Percentiles rank a stretch among this genome's conserved stretches.
Evolutionary conservation across 352 stramenopile genomes (phyloP).

Genomic region (Pythium rishiriense): DNA sequence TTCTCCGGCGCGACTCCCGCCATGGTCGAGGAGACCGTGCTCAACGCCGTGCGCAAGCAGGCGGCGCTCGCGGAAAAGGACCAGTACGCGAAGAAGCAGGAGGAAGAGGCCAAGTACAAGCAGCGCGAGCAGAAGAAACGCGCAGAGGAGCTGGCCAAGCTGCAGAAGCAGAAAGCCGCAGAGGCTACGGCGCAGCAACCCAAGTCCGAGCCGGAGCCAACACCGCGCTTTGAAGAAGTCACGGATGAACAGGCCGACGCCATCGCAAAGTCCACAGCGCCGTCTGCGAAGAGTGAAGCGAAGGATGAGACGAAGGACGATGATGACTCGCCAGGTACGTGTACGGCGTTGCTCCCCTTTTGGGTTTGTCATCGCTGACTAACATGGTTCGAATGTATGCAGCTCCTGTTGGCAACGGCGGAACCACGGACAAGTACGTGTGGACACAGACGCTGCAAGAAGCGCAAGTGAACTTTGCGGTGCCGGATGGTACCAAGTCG

Average conservation of each 20-base stretch:
- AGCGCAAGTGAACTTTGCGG: slow-evolving; percentile 89
- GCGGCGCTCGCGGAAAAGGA: slow-evolving; percentile 82
- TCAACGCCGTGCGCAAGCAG: slow-evolving; percentile 93
- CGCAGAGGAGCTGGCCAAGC: slow-evolving; percentile 42
- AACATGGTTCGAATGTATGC: background rate
- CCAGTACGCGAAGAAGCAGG: slow-evolving; percentile 68
- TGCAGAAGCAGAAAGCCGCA: slow-evolving; percentile 60
- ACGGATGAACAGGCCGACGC: slow-evolving; percentile 50
- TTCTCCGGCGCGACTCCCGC: slow-evolving; percentile 90
- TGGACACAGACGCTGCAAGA: slow-evolving; percentile 99
- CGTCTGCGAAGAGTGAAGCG: slow-evolving; percentile 9
- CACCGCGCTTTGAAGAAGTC: slow-evolving; percentile 81
- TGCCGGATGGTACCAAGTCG: slow-evolving; percentile 93
- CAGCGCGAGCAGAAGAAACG: slow-evolving; percentile 54
- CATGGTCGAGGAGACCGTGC: slow-evolving; percentile 81
- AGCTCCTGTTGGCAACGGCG: slow-evolving; percentile 92
- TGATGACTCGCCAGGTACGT: slow-evolving; percentile 47
- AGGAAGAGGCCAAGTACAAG: slow-evolving; percentile 77
- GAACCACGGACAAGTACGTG: slow-evolving; percentile 92
- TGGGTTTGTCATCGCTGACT: background rate
- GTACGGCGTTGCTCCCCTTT: background rate
- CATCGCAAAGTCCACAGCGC: slow-evolving; percentile 30
- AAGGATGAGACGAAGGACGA: slow-evolving; percentile 54
- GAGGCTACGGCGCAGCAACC: slow-evolving; percentile 29
- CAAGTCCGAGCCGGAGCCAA: slow-evolving; percentile 32